phyloP scores from a whole-genome alignment of 495 filamentous ascomycete genomes.

The Annulohypoxylon stygium region DNA sequence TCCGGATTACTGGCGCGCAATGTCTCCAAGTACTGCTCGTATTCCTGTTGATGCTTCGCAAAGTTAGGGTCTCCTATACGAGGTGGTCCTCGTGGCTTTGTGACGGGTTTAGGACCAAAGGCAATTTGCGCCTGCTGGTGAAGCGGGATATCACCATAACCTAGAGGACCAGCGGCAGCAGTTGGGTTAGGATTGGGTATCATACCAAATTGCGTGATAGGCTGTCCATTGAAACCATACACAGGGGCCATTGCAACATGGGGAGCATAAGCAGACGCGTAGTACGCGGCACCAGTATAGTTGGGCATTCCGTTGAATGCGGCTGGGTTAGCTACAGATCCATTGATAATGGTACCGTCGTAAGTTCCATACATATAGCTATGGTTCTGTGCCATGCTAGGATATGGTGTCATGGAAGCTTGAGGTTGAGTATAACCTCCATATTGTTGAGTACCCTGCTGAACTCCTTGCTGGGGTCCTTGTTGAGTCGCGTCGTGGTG shows the following conservation, averaged over 20 bases:
- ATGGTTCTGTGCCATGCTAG: background rate
- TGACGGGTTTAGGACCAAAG: constrained; percentile 47
- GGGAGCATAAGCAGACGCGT: background rate
- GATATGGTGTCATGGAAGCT: background rate
- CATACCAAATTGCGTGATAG: background rate
- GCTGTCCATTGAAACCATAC: background rate
- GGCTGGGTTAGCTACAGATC: background rate
- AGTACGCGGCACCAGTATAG: background rate
- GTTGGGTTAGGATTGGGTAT: background rate
- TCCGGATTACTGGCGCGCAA: constrained; percentile 56
- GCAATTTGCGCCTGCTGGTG: constrained; percentile 37
- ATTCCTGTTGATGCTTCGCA: constrained; percentile 53
- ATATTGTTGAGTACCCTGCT: background rate
- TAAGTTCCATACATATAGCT: background rate
- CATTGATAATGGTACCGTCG: background rate
- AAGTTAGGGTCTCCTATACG: constrained; percentile 30
- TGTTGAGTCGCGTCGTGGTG: background rate
- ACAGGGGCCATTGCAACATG: background rate
- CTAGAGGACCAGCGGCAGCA: background rate
- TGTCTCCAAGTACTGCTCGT: constrained; percentile 60
- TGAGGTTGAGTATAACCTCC: constrained; percentile 6
- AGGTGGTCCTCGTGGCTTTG: constrained; percentile 42
- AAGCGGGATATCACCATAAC: constrained; percentile 6
- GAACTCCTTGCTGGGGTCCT: background rate
- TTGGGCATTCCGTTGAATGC: background rate